Evolutionary conservation across 257 asterid species (phyloP).

Genomic region (Forsythia suspensa): DNA sequence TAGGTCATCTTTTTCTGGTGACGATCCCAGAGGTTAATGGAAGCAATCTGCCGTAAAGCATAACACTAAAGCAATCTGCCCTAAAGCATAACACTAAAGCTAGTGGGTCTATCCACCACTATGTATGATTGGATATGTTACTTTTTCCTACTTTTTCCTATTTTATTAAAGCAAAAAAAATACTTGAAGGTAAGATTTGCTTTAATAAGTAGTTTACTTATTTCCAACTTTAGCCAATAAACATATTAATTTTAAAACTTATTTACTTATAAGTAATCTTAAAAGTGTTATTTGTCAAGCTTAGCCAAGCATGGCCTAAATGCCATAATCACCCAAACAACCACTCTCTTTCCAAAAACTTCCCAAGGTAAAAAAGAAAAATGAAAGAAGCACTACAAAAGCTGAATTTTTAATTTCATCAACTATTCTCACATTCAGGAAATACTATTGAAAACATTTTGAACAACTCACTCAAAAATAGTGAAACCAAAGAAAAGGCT

Average conservation of each 20-base stretch:
- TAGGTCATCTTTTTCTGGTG: neutral
- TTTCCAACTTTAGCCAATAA: neutral
- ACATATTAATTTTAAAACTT: neutral
- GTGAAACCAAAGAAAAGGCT: conserved; percentile 1
- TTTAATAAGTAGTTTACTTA: too few species aligned
- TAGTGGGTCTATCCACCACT: neutral
- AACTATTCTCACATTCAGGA: neutral
- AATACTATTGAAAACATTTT: neutral
- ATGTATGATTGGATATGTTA: neutral
- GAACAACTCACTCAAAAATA: neutral
- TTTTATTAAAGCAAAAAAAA: too few species aligned
- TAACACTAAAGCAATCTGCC: too few species aligned
- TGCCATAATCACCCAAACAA: neutral
- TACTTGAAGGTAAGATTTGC: neutral
- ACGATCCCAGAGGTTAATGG: too few species aligned
- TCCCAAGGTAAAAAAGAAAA: neutral
- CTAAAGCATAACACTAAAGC: too few species aligned
- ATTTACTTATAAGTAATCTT: neutral
- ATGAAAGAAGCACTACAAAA: neutral
- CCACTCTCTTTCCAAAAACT: neutral
- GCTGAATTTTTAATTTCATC: neutral
- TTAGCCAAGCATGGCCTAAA: neutral
- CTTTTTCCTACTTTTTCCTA: neutral
- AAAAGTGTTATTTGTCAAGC: neutral
- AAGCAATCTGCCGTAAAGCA: neutral